Percentiles rank a stretch among this genome's conserved stretches.
Evolutionary conservation across 225 moss, liverwort and hornwort genomes (phyloP).

Genomic region (Straminergon stramineum): DNA sequence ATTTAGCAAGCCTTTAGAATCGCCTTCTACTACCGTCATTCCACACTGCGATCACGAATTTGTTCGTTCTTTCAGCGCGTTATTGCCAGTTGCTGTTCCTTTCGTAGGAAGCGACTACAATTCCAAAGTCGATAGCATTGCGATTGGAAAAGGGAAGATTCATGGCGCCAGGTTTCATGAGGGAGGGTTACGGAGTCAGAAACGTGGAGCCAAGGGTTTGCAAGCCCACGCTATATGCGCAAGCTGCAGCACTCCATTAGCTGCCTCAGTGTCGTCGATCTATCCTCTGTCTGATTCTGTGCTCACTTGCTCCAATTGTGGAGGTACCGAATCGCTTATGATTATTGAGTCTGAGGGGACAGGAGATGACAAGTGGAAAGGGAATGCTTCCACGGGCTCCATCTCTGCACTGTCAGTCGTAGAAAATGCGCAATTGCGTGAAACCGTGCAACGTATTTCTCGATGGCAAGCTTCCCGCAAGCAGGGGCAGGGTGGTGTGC

Average conservation of each 20-base stretch:
- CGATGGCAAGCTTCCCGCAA: conserved; percentile 66
- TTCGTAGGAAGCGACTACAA: conserved; percentile 10
- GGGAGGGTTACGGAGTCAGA: conserved; percentile 30
- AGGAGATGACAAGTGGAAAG: neutral
- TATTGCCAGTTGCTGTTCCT: conserved; percentile 14
- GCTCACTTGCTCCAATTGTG: conserved; percentile 45
- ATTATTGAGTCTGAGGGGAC: conserved; percentile 12
- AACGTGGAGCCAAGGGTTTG: conserved; percentile 24
- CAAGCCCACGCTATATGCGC: conserved; percentile 43
- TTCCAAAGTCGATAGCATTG: conserved; percentile 5
- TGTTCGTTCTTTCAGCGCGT: conserved; percentile 36
- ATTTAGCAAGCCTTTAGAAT: conserved; percentile 5
- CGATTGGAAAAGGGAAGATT: conserved; percentile 21
- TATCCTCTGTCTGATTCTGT: conserved; percentile 40
- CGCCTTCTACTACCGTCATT: neutral
- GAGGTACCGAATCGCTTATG: conserved; percentile 29
- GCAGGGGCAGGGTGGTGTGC: conserved; percentile 64
- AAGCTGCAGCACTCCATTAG: conserved; percentile 28
- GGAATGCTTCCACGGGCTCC: neutral
- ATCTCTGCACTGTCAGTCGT: conserved; percentile 23
- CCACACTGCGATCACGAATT: conserved; percentile 29
- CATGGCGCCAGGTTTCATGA: conserved; percentile 41
- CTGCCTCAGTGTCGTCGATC: conserved; percentile 40
- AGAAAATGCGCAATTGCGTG: conserved; percentile 62
- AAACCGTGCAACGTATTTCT: conserved; percentile 61